Evolutionary conservation across 163 green algal genomes (phyloP), one percentile per base, ranked within the genome.

Genomic region (Scenedesmus sp.): DNA sequence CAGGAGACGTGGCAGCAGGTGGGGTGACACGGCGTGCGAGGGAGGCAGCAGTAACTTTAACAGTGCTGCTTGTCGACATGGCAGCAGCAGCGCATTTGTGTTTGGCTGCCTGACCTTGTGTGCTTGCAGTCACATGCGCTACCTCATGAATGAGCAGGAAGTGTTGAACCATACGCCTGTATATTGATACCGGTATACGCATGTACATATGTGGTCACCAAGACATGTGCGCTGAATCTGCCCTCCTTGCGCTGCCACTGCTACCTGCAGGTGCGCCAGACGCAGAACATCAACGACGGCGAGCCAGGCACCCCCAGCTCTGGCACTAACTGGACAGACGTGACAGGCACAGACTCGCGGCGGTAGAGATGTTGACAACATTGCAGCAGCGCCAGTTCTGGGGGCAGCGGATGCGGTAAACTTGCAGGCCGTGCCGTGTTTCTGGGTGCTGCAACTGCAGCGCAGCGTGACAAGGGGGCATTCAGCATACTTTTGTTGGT

Each of bases 1-100:
- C 85, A 93, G 64, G 90, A 93, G 23, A 91, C 90, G 2, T 93
- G 90, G 90, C 90, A 93, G 87, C 90, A 93, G 86, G 90, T 93
- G 84, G 5, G 90, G 12, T 16, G 3, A 88, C 52, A 23, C 23
- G 9, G 64, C 12, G 8, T 64, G 8, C 8, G 34, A 73, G 15
- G 74, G 54, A 18, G 8, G 59, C 59, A 64, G 59, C 8, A 64
- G 59, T 64, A 64, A 15, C 62, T 70, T 2, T 70, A 18, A 12
- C 62, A 20, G 62, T 15, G 20, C 3, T 15, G 2, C 20, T 8
- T 64, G 9, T 64, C 59, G 9, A 10, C 59, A 64, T 64, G 8
- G 59, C 9, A 15, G 59, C 8, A 10, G 59, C 59, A 15, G 59
- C 16, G 74, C 23, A 52, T 46, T 16, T 20, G 74, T 16, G 59